These are phyloP conservation scores for Phytophthora syringae DNA, from an alignment of 352 stramenopile genomes.

Conservation along the genomic window DNA sequence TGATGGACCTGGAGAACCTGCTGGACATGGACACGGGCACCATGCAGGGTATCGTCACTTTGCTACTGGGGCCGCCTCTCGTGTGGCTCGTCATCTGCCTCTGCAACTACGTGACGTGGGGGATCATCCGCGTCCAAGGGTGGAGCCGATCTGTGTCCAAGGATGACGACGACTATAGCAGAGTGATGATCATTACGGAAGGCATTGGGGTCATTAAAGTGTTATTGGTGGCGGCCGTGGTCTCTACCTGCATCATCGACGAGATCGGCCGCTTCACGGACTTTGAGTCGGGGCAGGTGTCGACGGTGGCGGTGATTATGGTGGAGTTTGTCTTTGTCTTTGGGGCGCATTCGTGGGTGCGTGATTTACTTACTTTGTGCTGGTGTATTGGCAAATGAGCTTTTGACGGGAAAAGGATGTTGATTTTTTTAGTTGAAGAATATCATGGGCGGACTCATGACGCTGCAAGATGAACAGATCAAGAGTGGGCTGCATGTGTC, in stretches of 20 bases:
- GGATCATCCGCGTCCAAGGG: slow-evolving; percentile 82
- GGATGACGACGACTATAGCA: slow-evolving; percentile 85
- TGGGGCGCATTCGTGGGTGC: slow-evolving; percentile 81
- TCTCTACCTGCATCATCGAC: slow-evolving; percentile 87
- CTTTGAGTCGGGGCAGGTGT: slow-evolving; percentile 84
- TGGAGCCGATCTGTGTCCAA: slow-evolving; percentile 74
- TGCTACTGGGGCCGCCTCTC: slow-evolving; percentile 75
- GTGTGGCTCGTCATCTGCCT: slow-evolving; percentile 84
- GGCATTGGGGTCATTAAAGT: slow-evolving; percentile 88
- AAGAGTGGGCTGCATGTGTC: slow-evolving; percentile 77
- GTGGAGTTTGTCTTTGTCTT: slow-evolving; percentile 84
- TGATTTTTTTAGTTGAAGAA: slow-evolving; percentile 72
- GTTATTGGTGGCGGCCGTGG: slow-evolving; percentile 77
- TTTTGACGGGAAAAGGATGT: background rate
- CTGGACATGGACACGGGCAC: slow-evolving; percentile 49
- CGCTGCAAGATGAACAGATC: slow-evolving; percentile 84
- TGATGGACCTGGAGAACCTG: slow-evolving; percentile 65
- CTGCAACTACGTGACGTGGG: slow-evolving; percentile 87
- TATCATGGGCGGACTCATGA: slow-evolving; percentile 83
- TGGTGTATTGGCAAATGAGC: background rate
- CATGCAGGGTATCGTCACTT: slow-evolving; percentile 57
- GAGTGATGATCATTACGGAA: slow-evolving; percentile 89
- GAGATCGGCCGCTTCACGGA: slow-evolving; percentile 80
- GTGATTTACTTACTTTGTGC: slow-evolving; percentile 16
- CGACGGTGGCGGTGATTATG: slow-evolving; percentile 79